Conservation (phyloP, 768 basidiomycete genomes). For the Chiua virens region DNA sequence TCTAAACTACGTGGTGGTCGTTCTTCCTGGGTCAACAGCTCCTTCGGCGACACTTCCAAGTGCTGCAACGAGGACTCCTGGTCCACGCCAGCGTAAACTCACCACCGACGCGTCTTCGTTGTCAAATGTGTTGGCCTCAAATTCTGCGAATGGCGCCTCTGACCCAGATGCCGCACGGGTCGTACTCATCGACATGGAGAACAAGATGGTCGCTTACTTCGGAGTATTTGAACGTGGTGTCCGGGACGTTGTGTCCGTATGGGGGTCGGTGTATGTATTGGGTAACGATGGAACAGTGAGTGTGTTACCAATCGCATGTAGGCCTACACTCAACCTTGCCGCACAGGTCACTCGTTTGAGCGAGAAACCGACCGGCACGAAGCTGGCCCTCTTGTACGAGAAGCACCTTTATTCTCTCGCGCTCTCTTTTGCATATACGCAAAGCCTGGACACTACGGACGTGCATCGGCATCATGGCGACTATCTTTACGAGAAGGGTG, state of each 20-base stretch:
- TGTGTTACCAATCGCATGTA: background rate
- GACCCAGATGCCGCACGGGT: constrained; percentile 73
- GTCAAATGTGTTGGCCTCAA: background rate
- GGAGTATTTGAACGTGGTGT: constrained; percentile 83
- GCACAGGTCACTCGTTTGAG: constrained; percentile 52
- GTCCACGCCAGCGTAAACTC: constrained; percentile 23
- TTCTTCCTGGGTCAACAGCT: constrained; percentile 81
- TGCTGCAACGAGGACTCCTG: constrained; percentile 58
- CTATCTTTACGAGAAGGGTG: constrained; percentile 78
- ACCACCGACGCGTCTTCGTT: constrained; percentile 13
- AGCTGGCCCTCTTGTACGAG: constrained; percentile 82
- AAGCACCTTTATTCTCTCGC: constrained; percentile 80
- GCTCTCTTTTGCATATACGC: constrained; percentile 77
- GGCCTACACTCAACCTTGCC: constrained; percentile 23
- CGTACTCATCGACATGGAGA: constrained; percentile 87
- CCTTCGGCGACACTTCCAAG: constrained; percentile 41
- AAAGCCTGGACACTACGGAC: constrained; percentile 81
- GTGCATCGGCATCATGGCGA: constrained; percentile 92
- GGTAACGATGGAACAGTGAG: constrained; percentile 76
- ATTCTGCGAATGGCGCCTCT: constrained; percentile 43
- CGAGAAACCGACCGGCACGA: constrained; percentile 79
- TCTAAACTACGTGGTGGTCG: constrained; percentile 81
- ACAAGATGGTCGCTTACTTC: constrained; percentile 85
- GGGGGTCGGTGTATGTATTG: constrained; percentile 78
- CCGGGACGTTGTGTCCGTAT: constrained; percentile 76